Percentiles rank a stretch among this genome's conserved stretches.
These are phyloP conservation scores for Bombardia bombarda DNA, from an alignment of 495 filamentous ascomycete genomes.

Conservation along the genomic window DNA sequence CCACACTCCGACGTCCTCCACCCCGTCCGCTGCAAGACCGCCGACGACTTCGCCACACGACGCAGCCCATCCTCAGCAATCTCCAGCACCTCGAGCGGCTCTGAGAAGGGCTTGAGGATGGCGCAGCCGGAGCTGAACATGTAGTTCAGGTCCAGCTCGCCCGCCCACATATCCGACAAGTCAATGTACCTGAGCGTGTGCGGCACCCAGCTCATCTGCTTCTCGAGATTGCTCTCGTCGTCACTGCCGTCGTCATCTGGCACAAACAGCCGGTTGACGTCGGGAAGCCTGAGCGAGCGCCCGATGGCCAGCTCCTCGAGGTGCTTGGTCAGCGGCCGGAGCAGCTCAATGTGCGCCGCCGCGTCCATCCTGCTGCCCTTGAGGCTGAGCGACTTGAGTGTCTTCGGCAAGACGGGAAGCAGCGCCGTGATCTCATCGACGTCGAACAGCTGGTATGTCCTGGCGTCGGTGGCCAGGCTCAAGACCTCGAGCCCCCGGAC, in stretches of 20 bases:
- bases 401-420: slow-evolving; percentile 58
- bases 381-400: slow-evolving; percentile 67
- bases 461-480: slow-evolving; percentile 66
- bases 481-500: slow-evolving; percentile 61
- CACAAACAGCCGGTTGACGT: slow-evolving; percentile 53
- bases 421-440: slow-evolving; percentile 57
- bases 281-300: slow-evolving; percentile 54
- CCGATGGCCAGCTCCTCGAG: slow-evolving; percentile 73
- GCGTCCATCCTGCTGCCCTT: slow-evolving; percentile 64
- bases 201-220: slow-evolving; percentile 44
- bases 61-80: slow-evolving; percentile 63
- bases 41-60: slow-evolving; percentile 45
- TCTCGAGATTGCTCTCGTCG: slow-evolving; percentile 11
- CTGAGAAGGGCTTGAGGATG: slow-evolving; percentile 52
- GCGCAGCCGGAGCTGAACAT: slow-evolving; percentile 53
- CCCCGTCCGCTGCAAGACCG: slow-evolving; percentile 38
- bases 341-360: slow-evolving; percentile 51
- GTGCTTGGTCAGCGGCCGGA: slow-evolving; percentile 69
- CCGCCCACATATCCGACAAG: slow-evolving; percentile 52
- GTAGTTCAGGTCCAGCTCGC: slow-evolving; percentile 50
- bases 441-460: slow-evolving; percentile 64
- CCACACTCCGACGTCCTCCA: slow-evolving; percentile 66
- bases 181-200: slow-evolving; percentile 72
- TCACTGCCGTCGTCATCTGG: slow-evolving; percentile 29
- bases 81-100: slow-evolving; percentile 75